phyloP scores from a whole-genome alignment of 176 grass and related monocot species.

The Eremochloa ophiuroides region DNA sequence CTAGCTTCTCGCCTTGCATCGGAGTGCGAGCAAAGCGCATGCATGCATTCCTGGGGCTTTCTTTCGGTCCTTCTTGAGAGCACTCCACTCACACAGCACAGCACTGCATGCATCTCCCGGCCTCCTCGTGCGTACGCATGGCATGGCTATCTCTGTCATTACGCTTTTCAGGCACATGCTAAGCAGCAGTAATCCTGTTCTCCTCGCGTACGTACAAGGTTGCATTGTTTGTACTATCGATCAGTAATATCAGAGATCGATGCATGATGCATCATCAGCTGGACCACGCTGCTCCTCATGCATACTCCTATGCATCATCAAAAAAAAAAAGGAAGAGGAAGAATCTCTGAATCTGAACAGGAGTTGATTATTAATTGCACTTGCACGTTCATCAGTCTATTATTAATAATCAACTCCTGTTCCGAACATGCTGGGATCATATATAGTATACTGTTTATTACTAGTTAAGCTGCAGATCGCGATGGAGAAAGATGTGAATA shows the following conservation, averaged over 20 bases:
- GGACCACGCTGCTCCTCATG: not conserved
- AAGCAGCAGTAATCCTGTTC: not conserved
- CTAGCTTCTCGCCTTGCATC: slow-evolving; percentile 1
- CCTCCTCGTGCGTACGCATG: not conserved
- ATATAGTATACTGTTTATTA: not conserved
- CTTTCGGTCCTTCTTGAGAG: not conserved
- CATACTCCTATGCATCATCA: not conserved
- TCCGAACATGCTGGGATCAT: too few species aligned
- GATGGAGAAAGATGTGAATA: not conserved
- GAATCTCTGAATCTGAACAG: not conserved
- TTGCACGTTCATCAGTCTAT: not conserved
- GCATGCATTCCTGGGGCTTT: not conserved
- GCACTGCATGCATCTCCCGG: not conserved
- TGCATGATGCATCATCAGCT: not conserved
- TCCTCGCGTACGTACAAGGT: not conserved
- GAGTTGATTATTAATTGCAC: not conserved
- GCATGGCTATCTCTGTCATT: not conserved
- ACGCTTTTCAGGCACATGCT: slow-evolving; percentile 5
- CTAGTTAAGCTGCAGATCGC: not conserved
- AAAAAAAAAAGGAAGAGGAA: not conserved
- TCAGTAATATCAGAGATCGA: not conserved
- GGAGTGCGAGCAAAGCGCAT: not conserved
- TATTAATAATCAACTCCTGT: too few species aligned
- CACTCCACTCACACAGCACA: not conserved
- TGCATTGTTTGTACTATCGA: too few species aligned